Conservation (phyloP, 2,329 filamentous ascomycete genomes). For the Kalaharituber pfeilii region DNA sequence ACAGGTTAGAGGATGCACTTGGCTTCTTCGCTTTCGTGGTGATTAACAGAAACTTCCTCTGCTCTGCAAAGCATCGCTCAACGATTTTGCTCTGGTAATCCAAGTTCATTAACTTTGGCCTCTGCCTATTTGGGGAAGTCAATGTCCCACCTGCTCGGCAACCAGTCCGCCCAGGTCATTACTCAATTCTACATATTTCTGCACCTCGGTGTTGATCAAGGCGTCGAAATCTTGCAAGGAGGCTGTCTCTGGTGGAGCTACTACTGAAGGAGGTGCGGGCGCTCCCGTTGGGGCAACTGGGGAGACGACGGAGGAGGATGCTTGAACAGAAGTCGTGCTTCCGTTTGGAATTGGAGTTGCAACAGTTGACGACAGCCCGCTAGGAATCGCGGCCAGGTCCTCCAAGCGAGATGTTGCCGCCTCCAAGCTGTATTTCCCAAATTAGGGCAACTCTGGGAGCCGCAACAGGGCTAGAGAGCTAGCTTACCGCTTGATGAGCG, state of each 20-base stretch:
- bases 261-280: conserved; percentile 24
- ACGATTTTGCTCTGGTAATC: conserved; percentile 21
- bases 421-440: conserved; percentile 71
- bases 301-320: conserved; percentile 25
- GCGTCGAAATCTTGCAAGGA: conserved; percentile 77
- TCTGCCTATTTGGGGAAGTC: neutral
- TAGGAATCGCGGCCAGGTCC: conserved; percentile 60
- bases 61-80: conserved; percentile 49
- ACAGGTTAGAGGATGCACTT: conserved; percentile 46
- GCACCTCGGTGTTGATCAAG: conserved; percentile 56
- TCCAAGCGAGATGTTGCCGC: conserved; percentile 90
- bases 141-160: conserved; percentile 51
- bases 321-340: conserved; percentile 24
- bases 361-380: conserved; percentile 26
- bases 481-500: conserved; percentile 88
- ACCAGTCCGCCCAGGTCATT: conserved; percentile 59
- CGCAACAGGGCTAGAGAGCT: neutral
- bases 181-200: conserved; percentile 61
- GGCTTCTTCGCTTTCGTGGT: conserved; percentile 87
- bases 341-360: conserved; percentile 27
- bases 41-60: conserved; percentile 75
- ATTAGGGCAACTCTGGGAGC: conserved; percentile 35
- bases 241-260: conserved; percentile 43
- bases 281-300: conserved; percentile 33
- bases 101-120: neutral